phyloP scores from a whole-genome alignment of 495 filamentous ascomycete genomes.

The Penicillium chermesinum region DNA sequence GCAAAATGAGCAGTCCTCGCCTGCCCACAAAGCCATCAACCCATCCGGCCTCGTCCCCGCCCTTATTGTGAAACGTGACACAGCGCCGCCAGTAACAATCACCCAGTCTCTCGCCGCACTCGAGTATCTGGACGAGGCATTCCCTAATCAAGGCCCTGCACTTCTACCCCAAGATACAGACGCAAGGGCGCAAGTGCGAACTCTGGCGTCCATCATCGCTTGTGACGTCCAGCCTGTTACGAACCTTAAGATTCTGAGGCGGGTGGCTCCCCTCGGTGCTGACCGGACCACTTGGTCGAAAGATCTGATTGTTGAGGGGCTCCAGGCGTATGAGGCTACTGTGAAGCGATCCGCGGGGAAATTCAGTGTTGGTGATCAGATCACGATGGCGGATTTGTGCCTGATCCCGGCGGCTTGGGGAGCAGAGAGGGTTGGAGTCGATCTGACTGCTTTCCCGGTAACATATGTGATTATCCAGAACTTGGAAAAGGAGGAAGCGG shows the following conservation, averaged over 20 bases:
- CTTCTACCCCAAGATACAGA: constrained; percentile 37
- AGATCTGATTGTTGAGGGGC: constrained; percentile 38
- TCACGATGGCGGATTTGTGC: constrained; percentile 50
- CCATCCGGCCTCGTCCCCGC: constrained; percentile 47
- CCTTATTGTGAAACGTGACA: constrained; percentile 30
- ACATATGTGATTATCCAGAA: constrained; percentile 33
- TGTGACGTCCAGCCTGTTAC: constrained; percentile 48
- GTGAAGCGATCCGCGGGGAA: constrained; percentile 29
- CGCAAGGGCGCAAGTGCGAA: constrained; percentile 35
- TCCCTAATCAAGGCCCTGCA: constrained; percentile 17
- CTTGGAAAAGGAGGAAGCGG: constrained; percentile 33
- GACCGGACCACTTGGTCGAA: constrained; percentile 35
- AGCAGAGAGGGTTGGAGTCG: constrained; percentile 44
- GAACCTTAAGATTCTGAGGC: constrained; percentile 43
- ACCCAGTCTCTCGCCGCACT: constrained; percentile 49
- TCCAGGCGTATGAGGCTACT: constrained; percentile 43
- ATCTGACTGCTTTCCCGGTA: constrained; percentile 36
- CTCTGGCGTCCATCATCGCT: constrained; percentile 42
- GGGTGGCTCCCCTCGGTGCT: constrained; percentile 34
- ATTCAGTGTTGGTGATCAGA: constrained; percentile 47
- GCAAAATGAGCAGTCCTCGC: constrained; percentile 35
- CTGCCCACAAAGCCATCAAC: constrained; percentile 35
- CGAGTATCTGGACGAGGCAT: constrained; percentile 49
- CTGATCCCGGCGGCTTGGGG: constrained; percentile 48
- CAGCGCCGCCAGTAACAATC: constrained; percentile 28